Evolutionary conservation across 2,329 filamentous ascomycete genomes (phyloP).

Genomic region (Exophiala aquamarina): DNA sequence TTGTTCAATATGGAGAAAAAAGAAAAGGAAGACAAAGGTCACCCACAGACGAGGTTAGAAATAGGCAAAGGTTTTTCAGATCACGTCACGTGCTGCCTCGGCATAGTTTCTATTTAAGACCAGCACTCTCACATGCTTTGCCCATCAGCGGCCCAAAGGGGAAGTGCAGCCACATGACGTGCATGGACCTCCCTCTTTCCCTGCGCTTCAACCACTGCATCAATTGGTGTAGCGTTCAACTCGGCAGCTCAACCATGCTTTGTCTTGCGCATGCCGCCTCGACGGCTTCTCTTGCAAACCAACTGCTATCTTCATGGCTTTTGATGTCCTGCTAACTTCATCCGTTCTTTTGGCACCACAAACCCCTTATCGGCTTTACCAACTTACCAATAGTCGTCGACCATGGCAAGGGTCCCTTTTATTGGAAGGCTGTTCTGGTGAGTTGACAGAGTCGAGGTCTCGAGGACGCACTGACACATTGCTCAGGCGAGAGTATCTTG

Average conservation of each 20-base stretch:
- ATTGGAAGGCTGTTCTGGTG: conserved; percentile 60
- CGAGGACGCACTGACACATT: conserved; percentile 6
- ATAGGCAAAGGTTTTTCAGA: conserved; percentile 5
- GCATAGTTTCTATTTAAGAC: neutral
- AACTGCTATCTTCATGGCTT: conserved; percentile 11
- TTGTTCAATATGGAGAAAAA: conserved; percentile 29
- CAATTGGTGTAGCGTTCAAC: no score
- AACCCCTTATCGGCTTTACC: conserved; percentile 1
- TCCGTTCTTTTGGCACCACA: conserved; percentile 2
- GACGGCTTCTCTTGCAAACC: neutral
- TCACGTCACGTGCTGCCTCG: conserved; percentile 8
- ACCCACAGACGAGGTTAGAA: conserved; percentile 2
- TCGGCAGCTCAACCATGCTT: no score
- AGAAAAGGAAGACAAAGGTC: conserved; percentile 10
- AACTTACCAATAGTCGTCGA: neutral
- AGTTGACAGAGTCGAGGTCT: conserved; percentile 13
- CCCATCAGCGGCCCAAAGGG: neutral
- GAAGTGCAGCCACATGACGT: conserved; percentile 5
- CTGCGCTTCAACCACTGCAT: no score
- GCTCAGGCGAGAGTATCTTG: conserved; percentile 77
- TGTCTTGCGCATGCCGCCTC: neutral
- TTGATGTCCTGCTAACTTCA: conserved; percentile 17
- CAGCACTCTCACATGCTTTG: neutral
- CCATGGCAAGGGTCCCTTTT: conserved; percentile 61
- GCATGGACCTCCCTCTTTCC: no score